Evolutionary conservation across 495 filamentous ascomycete genomes (phyloP).

Genomic region (Xeromyces bisporus): DNA sequence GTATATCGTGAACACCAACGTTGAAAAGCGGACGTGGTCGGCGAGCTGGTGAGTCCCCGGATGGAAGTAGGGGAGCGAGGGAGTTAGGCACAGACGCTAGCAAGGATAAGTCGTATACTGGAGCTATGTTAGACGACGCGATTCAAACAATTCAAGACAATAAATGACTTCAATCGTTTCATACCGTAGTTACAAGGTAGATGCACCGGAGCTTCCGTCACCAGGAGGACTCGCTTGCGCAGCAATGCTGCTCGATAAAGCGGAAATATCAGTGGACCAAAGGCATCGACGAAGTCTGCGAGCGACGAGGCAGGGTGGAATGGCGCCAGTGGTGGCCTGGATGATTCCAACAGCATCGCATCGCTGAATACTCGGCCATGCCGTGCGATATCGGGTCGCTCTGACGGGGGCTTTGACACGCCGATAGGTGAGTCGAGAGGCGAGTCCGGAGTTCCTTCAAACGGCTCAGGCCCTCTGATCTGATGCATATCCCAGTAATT

Average conservation of each 20-base stretch:
- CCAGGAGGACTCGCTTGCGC: slow-evolving; percentile 74
- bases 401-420: slow-evolving; percentile 25
- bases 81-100: slow-evolving; percentile 59
- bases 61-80: slow-evolving; percentile 41
- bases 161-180: slow-evolving; percentile 6
- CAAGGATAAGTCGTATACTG: slow-evolving; percentile 88
- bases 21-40: slow-evolving; percentile 77
- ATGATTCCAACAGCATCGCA: slow-evolving; percentile 38
- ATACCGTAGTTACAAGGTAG: slow-evolving; percentile 75
- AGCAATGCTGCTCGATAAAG: slow-evolving; percentile 77
- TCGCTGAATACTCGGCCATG: slow-evolving; percentile 27
- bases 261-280: slow-evolving; percentile 83
- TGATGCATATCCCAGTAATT: slow-evolving; percentile 64
- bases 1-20: slow-evolving; percentile 84
- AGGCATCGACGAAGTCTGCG: slow-evolving; percentile 53
- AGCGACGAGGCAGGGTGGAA: slow-evolving; percentile 79
- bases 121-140: slow-evolving; percentile 4
- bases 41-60: slow-evolving; percentile 26
- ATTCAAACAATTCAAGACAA: no score
- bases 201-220: slow-evolving; percentile 70
- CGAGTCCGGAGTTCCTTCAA: slow-evolving; percentile 18
- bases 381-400: slow-evolving; percentile 14
- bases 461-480: slow-evolving; percentile 28
- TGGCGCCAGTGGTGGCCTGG: slow-evolving; percentile 54
- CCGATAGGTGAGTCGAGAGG: slow-evolving; percentile 38